Conservation (phyloP, 2,329 filamentous ascomycete genomes). For the Alternaria ethzedia region DNA sequence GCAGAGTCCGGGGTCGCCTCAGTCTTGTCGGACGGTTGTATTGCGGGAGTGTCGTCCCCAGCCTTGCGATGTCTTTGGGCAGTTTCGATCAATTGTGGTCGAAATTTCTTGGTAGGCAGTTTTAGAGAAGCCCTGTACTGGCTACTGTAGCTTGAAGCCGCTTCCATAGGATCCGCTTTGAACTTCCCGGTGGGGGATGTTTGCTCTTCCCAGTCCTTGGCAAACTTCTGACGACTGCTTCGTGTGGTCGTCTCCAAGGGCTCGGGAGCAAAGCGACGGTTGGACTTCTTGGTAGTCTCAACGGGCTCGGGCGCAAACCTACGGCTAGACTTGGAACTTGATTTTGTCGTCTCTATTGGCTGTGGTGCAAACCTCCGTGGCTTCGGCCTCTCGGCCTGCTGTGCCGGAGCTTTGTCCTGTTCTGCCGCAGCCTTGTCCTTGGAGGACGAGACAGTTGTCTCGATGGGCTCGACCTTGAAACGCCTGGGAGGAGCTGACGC, state of each 20-base stretch:
- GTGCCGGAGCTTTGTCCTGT: slow-evolving; percentile 71
- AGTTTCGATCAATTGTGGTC: slow-evolving; percentile 82
- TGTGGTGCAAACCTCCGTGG: slow-evolving; percentile 44
- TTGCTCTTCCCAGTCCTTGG: slow-evolving; percentile 34
- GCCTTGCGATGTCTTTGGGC: slow-evolving; percentile 73
- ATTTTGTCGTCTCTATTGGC: slow-evolving; percentile 46
- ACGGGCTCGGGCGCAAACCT: slow-evolving; percentile 74
- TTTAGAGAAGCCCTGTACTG: slow-evolving; percentile 28
- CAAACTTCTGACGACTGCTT: slow-evolving; percentile 38
- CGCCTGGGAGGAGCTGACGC: slow-evolving; percentile 41
- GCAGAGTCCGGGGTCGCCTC: slow-evolving; percentile 66
- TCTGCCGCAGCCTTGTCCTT: slow-evolving; percentile 71
- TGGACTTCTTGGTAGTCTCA: slow-evolving; percentile 67
- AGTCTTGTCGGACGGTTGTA: slow-evolving; percentile 71
- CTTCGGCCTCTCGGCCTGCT: slow-evolving; percentile 21
- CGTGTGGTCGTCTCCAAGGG: slow-evolving; percentile 43
- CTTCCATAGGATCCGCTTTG: slow-evolving; percentile 38
- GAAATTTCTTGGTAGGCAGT: slow-evolving; percentile 60
- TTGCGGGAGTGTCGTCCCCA: slow-evolving; percentile 68
- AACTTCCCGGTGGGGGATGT: slow-evolving; percentile 32
- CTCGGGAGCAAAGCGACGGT: slow-evolving; percentile 55
- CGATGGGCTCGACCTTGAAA: slow-evolving; percentile 48
- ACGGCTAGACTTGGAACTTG: slow-evolving; percentile 28
- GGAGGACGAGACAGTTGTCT: slow-evolving; percentile 52
- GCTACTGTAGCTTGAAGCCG: slow-evolving; percentile 30